A percentile compares a stretch with the other conserved stretches of the same genome.
These are phyloP conservation scores for Argentina anserina DNA, from an alignment of 306 rosid species.

Conservation along the genomic window DNA sequence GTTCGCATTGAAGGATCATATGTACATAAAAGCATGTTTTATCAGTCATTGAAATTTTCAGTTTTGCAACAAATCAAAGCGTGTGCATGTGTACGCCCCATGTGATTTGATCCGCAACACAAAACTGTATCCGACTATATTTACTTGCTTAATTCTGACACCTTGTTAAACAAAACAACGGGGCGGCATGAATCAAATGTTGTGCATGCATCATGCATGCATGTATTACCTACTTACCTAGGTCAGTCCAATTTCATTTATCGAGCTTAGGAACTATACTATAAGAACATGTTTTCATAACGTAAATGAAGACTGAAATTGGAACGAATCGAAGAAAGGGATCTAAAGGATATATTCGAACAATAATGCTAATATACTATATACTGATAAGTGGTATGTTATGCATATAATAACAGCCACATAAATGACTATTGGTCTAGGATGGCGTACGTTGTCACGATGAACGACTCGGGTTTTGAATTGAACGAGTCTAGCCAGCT, in stretches of 20 bases:
- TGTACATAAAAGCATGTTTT: background rate
- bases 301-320: background rate
- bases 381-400: background rate
- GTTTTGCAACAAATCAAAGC: background rate
- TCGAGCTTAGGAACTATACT: background rate
- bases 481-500: background rate
- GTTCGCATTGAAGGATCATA: background rate
- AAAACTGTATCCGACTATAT: background rate
- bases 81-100: background rate
- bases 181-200: background rate
- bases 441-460: background rate
- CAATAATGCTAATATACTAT: background rate
- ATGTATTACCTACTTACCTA: background rate
- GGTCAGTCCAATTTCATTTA: background rate
- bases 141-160: background rate
- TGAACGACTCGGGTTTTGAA: background rate
- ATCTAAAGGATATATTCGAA: background rate
- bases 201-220: background rate
- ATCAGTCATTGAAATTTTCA: background rate
- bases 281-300: background rate
- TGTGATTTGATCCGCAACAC: background rate
- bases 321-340: background rate
- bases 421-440: background rate
- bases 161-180: background rate
- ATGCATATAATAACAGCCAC: background rate